Base-by-base conservation (phyloP, 768 basidiomycete species). In the Tulasnella sp. region DNA sequence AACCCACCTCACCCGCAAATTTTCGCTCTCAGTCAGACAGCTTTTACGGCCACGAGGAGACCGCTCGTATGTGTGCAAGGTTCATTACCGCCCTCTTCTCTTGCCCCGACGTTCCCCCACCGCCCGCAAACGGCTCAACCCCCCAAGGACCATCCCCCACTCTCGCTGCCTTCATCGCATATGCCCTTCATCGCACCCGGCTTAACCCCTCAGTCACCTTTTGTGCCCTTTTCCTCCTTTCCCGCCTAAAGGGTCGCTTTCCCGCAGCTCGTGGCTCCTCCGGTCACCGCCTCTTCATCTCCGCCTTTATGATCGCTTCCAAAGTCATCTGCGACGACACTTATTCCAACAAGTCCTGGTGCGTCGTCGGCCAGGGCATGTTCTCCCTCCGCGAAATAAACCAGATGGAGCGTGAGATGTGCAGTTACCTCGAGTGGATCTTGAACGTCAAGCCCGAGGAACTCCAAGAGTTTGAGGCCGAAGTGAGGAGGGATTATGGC, bases 371-470 rank as follows among this genome's bases (percentile, higher is more conserved):
- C 0, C 87, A 92, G 68, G 82, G 80, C 27, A 83, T 90, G 79
- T 93, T 92, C 64, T 72, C 75, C 1, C 71, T 93, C 6, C 77
- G 85, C 43, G 91, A 93, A 75, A 84, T 96, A 65, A 96, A 96
- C 69, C 90, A 93, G 74, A 92, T 93, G 90, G 91, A 93, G 72
- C 73, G 89, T 21, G 90, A 93, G 70, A 91, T 96, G 83, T 90
- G 83, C 61, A 76, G 79, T 14, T 98, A 97, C 65, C 73, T 99
- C 41, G 92, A 94, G 67, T 97, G 91, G 92, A 66, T 69, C 53
- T 61, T 73, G 61, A 70, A 71, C 60, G 66, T 71, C 41, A 62
- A 62, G 6, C 67, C 66, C 19, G 62, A 67, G 35, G 70, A 72
- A 61, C 64, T 72, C 25, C 37, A 59, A 39, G 67, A 66, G 9